Evolutionary conservation across 441 rosid species (phyloP).

Genomic region (Biscutella laevigata): DNA sequence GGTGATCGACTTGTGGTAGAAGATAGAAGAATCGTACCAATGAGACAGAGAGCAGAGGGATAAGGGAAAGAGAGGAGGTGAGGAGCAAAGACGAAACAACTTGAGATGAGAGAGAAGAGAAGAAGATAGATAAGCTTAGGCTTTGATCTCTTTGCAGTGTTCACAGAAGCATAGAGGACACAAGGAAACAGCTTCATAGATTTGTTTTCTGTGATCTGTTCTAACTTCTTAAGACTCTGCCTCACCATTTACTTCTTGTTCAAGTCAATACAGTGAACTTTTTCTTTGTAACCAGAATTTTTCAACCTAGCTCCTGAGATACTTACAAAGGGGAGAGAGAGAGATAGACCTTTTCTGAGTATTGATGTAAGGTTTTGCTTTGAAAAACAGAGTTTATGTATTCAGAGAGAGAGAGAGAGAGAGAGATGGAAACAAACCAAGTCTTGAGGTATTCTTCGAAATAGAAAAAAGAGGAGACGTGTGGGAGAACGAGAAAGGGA

Average conservation of each 20-base stretch:
- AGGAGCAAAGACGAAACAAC: constrained; percentile 51
- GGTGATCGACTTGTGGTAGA: constrained; percentile 2
- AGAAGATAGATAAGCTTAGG: constrained; percentile 57
- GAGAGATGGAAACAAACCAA: neutral
- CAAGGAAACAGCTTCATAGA: constrained; percentile 8
- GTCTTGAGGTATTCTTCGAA: constrained; percentile 2
- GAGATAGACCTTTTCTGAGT: constrained; percentile 6
- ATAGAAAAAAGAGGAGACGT: constrained; percentile 17
- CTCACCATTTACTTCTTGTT: constrained; percentile 9
- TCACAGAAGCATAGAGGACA: constrained; percentile 1
- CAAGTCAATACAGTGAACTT: neutral
- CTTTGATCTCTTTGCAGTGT: constrained; percentile 37
- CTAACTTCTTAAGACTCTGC: constrained; percentile 12
- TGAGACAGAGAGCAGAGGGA: constrained; percentile 28
- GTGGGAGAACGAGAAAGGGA: constrained; percentile 30
- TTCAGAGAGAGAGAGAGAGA: constrained; percentile 6
- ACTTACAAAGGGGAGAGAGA: neutral
- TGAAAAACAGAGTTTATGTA: constrained; percentile 3
- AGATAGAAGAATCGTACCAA: constrained; percentile 28
- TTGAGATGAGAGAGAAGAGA: constrained; percentile 52
- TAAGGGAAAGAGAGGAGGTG: constrained; percentile 37
- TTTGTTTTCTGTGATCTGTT: constrained; percentile 13
- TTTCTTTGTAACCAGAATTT: neutral
- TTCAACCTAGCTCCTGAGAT: constrained; percentile 2
- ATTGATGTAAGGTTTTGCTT: constrained; percentile 7